phyloP scores from a whole-genome alignment of 768 basidiomycete genomes.

The Fibroporia radiculosa region DNA sequence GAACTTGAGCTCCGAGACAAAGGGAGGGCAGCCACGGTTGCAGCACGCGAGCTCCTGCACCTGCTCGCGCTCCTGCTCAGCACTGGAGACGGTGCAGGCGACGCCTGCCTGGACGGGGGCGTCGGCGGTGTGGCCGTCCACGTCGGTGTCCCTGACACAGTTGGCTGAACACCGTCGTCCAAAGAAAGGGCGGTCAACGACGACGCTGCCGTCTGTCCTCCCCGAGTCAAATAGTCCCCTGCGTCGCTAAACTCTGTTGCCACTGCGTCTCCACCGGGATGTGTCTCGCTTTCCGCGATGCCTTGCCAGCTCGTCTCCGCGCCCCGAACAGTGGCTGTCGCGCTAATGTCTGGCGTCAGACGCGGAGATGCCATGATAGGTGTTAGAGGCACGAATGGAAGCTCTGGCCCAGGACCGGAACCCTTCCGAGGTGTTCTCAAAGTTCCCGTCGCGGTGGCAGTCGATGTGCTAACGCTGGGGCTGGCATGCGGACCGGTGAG shows the following conservation, averaged over 20 bases:
- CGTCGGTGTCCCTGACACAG: slow-evolving; percentile 30
- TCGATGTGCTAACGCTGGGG: slow-evolving; percentile 4
- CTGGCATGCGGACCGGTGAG: neutral
- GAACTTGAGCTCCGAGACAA: slow-evolving; percentile 24
- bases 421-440: slow-evolving; percentile 7
- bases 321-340: too few species aligned
- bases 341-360: slow-evolving; percentile 37
- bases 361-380: slow-evolving; percentile 55
- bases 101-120: slow-evolving; percentile 31
- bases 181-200: neutral
- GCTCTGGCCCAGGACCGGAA: slow-evolving; percentile 6
- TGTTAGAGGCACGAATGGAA: slow-evolving; percentile 33
- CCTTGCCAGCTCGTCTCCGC: too few species aligned
- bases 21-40: neutral
- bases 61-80: slow-evolving; percentile 6
- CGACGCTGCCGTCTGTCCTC: neutral
- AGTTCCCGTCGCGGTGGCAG: slow-evolving; percentile 8
- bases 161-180: neutral
- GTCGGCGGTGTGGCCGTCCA: slow-evolving; percentile 57
- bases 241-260: too few species aligned
- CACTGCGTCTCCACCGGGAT: neutral
- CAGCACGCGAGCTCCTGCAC: slow-evolving; percentile 3
- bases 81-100: neutral
- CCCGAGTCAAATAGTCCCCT: slow-evolving; percentile 1
- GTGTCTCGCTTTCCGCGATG: neutral